Conservation (phyloP, 495 filamentous ascomycete genomes). For the Astrocystis sublimbata region DNA sequence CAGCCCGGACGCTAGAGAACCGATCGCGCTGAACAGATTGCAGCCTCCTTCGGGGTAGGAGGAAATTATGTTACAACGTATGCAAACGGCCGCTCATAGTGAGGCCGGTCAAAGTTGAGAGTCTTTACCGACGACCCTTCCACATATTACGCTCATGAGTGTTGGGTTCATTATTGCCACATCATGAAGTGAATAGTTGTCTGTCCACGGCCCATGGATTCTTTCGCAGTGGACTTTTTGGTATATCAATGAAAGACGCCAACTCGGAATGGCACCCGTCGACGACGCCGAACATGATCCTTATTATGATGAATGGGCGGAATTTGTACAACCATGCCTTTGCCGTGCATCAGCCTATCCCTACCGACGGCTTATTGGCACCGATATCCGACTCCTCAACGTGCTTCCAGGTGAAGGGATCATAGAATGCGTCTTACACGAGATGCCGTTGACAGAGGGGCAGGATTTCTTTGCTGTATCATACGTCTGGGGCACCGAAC, state of each 20-base stretch:
- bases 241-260: neutral
- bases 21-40: no score
- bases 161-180: no score
- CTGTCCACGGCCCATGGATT: neutral
- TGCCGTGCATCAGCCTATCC: neutral
- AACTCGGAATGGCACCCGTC: neutral
- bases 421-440: conserved; percentile 1
- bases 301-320: neutral
- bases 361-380: neutral
- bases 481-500: neutral
- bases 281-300: neutral
- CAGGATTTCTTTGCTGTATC: conserved; percentile 2
- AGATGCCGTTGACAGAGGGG: neutral
- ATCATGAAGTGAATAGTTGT: no score
- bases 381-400: conserved; percentile 1
- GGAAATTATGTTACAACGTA: no score
- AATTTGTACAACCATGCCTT: neutral
- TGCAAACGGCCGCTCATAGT: no score
- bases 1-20: no score
- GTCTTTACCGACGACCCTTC: no score
- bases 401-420: neutral
- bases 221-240: neutral
- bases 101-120: no score
- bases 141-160: no score
- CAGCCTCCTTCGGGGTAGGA: no score